Base-by-base conservation (phyloP, 2,329 filamentous ascomycete species). In the Epichloe brachyelytri region DNA sequence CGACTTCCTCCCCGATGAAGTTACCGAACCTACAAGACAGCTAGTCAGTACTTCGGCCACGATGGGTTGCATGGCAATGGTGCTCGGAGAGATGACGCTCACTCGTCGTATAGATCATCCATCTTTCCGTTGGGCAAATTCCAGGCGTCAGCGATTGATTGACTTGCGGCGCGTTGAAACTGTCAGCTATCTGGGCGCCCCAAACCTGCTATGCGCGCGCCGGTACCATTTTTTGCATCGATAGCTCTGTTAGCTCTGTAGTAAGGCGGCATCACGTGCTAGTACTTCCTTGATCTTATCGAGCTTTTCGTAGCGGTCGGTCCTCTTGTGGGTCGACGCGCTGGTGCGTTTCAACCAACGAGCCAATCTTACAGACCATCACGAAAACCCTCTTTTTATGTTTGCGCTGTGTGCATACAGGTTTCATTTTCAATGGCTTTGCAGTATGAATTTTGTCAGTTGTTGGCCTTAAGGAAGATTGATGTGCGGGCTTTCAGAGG, bases 71-170 rank as follows among this genome's bases (percentile, higher is more conserved):
- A 30, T 4, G 43, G 3, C n/a, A 15, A 10, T 10, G 37, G 6
- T 14, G 17, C 7, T 46, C 10, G 33, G 22, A 19, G 14, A 22
- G 36, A 39, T 48, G 47, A 43, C 51, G 34, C 72, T 56, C 73
- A 94, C 88, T 97, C 91, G 73, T 97, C 91, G 68, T 97, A 96
- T 61, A 96, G 82, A 70, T 96, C 90, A 75, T 96, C 90, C 89
- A 95, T 93, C 61, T 61, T 66, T 57, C 50, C 54, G 54, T 57
- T 56, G 8, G 51, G 51, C 57, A 44, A 47, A 51, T 30, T 52
- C 30, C 46, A 41, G 20, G 44, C 43, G 47, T 51, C 51, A 22
- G 38, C 22, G 39, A 49, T 52, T 52, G 51, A 57, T 57, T 63
- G 54, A 59, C 55, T 53, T 52, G 53, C 53, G 55, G 53, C 55